Evolutionary conservation across 148 eudicot genomes (phyloP), one percentile per base, ranked within the genome.

Genomic region (Heliamphora exappendiculata): DNA sequence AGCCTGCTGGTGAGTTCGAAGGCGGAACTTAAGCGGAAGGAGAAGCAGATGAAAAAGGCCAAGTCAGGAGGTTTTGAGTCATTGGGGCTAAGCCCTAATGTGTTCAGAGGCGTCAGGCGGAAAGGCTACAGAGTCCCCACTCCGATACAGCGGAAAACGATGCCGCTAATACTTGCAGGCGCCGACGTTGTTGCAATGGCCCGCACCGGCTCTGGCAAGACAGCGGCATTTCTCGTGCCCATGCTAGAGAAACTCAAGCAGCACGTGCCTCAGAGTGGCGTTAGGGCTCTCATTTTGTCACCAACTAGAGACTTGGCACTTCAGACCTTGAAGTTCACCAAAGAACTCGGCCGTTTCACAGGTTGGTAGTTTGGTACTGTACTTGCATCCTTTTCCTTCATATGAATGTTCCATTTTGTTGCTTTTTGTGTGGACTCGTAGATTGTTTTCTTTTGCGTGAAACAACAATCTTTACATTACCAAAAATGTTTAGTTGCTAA

Each of bases 171-270:
- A 2, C 81, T 95, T 13, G 64, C 89, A 12, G 99, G 99, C 0
- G 78, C 81, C 29, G 99, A 95, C 78, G 97, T 95, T 3, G 99
- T 93, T 0, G 99, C 99, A 22, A 95, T 95, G 99, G 99, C 99
- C 1, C 87, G 98, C 0, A 95, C 99, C 22, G 99, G 99, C 12
- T 95, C 99, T 0, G 99, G 99, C 16, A 95, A 95, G 67, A 93
- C 99, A 45, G 99, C 98, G 17, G 99, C 99, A 16, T 95, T 95
- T 78, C 74, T 95, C 60, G 79, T 95, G 29, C 99, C 99, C 11
- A 95, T 95, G 99, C 79, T 95, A 4, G 89, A 95, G 90, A 89
- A 86, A 79, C 85, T 95, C 66, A 77, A 80, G 55, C 87, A 88
- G 76, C 98, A 93, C 78, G 88, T 86, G 24, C 86, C 91, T n/a